A percentile compares a stretch with the other conserved stretches of the same genome.
Conservation (phyloP, 2,329 filamentous ascomycete species). For the Diaporthe humulicola region DNA sequence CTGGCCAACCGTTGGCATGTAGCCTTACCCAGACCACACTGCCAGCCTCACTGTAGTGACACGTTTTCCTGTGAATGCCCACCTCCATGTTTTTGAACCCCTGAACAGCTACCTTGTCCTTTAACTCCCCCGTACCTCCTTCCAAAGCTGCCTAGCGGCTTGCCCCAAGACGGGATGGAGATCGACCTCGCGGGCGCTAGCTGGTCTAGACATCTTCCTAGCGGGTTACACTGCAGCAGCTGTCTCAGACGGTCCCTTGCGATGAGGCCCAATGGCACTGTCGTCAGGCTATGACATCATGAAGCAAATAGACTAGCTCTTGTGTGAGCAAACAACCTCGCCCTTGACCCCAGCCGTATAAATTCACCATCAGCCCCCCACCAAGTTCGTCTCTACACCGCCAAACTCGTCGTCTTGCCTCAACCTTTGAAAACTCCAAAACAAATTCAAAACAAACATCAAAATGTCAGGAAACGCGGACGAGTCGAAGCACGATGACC, state of each 20-base stretch:
- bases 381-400: no score
- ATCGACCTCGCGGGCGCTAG: constrained; percentile 7
- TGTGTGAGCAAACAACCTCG: constrained; percentile 1
- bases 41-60: neutral
- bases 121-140: neutral
- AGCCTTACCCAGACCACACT: neutral
- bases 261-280: neutral
- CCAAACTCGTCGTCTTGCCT: neutral
- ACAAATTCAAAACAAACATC: neutral
- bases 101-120: neutral
- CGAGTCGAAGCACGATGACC: constrained; percentile 58
- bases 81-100: no score
- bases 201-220: neutral
- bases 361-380: neutral
- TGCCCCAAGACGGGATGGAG: constrained; percentile 7
- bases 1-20: no score
- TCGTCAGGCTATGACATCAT: constrained; percentile 22
- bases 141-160: constrained; percentile 8
- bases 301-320: constrained; percentile 21
- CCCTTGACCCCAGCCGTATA: neutral
- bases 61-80: no score
- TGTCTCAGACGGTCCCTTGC: constrained; percentile 7
- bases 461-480: constrained; percentile 59
- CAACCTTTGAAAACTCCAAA: neutral
- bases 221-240: constrained; percentile 23